Evolutionary conservation across 768 basidiomycete genomes (phyloP).

Genomic region (Rhodocollybia butyracea): DNA sequence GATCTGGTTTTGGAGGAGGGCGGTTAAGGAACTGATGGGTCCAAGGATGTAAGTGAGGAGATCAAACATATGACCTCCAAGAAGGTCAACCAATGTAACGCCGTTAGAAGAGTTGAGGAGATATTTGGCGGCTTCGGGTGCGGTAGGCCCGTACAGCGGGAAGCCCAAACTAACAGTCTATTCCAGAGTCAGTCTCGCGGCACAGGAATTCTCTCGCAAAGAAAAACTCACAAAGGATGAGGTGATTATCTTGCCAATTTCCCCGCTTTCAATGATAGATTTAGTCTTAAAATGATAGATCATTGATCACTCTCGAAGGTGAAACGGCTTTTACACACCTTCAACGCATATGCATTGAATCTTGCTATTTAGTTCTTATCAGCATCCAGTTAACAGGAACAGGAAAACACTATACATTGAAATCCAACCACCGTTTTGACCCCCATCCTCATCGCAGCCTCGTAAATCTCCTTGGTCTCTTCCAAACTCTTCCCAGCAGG

Average conservation of each 20-base stretch:
- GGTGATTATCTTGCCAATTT: conserved; percentile 27
- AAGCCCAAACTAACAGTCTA: not conserved
- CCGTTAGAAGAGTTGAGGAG: conserved; percentile 11
- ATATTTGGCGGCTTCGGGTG: not conserved
- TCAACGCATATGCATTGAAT: conserved; percentile 22
- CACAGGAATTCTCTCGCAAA: not conserved
- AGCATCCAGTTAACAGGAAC: too few relatives aligned
- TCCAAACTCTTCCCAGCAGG: conserved; percentile 27
- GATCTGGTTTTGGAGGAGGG: conserved; percentile 22
- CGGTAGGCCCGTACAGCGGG: not conserved
- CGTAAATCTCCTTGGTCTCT: conserved; percentile 32
- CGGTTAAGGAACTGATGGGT: conserved; percentile 24
- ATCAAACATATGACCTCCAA: conserved; percentile 26
- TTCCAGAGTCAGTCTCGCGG: not conserved
- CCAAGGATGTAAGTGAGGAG: conserved; percentile 27
- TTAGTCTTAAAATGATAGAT: conserved; percentile 25
- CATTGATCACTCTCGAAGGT: not conserved
- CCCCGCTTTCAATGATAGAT: conserved; percentile 24
- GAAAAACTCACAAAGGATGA: conserved; percentile 18
- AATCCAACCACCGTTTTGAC: conserved; percentile 31
- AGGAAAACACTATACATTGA: too few relatives aligned
- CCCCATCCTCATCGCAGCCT: conserved; percentile 25
- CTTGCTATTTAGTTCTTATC: too few relatives aligned
- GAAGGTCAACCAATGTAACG: conserved; percentile 22
- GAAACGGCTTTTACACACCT: conserved; percentile 23